Evolutionary conservation across 1,284 basidiomycete species (phyloP), one percentile per base, ranked within the genome.

Genomic region (Microbotryum saponariae): DNA sequence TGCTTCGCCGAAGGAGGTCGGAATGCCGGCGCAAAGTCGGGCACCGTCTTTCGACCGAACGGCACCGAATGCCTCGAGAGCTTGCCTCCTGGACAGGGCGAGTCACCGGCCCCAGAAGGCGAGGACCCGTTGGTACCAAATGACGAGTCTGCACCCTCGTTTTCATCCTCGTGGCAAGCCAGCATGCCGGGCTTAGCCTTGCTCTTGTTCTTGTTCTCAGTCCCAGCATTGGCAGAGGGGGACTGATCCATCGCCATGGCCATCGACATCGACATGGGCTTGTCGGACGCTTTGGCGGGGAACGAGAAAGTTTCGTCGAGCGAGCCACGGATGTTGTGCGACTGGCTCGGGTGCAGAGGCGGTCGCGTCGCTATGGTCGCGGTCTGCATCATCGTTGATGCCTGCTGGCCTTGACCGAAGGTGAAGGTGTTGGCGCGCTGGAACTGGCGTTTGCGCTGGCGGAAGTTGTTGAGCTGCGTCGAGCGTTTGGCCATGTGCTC

Each of bases 381-480:
- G 20, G 58, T 31, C 25, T 54, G 50, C 21, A 68, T 60, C 14
- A 61, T 37, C 2, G 60, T 57, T 21, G 67, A 60, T 0, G 64
- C 67, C 20, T 63, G 60, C 44, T 65, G 64, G 5, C 59, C 67
- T 42, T 68, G 60, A 1, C 67, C 67, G 47, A 62, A 68, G 10
- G 67, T 68, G 62, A 68, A 68, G 4, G 65, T 62, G 9, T 58
- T 61, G 8, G 67, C 67, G 33, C 67, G 67, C 27, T 59, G 59
- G 61, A 69, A 69, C 29, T 63, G 63, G 42, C 67, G 65, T 44
- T 65, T 69, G 75, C 87, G 89, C 75, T 87, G 89, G 66, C 94
- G 86, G 81, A 97, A 94, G 67, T 90, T 88, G 76, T 91, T 88
- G 58, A 97, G 77, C 72, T 96, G 90, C 71, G 88, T 85, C 58